A percentile compares a stretch with the other conserved stretches of the same genome.
phyloP scores from a whole-genome alignment of 495 filamentous ascomycete genomes.

The Chaetomium fimeti region DNA sequence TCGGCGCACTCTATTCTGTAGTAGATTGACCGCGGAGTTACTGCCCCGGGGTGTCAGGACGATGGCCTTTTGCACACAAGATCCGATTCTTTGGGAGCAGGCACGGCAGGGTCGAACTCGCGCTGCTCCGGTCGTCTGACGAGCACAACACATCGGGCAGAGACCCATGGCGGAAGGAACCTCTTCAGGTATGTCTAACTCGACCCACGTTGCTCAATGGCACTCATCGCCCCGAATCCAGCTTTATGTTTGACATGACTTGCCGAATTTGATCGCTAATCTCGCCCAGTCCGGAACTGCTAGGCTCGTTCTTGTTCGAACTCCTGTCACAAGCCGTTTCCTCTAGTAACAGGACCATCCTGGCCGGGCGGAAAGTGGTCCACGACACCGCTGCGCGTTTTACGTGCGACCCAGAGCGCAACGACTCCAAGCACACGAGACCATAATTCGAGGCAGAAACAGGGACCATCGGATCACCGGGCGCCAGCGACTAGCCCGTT shows the following conservation, averaged over 20 bases:
- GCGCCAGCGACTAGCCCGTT: not conserved
- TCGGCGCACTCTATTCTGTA: not conserved
- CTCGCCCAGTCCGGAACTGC: conserved; percentile 30
- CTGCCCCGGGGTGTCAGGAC: conserved; percentile 11
- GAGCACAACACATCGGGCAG: not conserved
- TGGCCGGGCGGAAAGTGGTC: conserved; percentile 19
- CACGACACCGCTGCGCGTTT: conserved; percentile 25
- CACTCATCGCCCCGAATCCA: conserved; percentile 23
- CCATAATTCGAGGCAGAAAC: conserved; percentile 14
- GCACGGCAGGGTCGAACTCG: conserved; percentile 29
- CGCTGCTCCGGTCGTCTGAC: conserved; percentile 10
- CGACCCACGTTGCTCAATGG: conserved; percentile 32
- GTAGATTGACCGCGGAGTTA: conserved; percentile 17
- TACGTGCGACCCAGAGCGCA: conserved; percentile 24
- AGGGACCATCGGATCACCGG: not conserved
- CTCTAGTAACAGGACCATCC: conserved; percentile 19
- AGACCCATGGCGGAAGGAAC: conserved; percentile 1
- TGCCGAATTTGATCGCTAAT: conserved; percentile 39
- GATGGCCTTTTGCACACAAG: conserved; percentile 24
- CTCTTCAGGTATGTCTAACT: conserved; percentile 24
- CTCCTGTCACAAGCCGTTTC: conserved; percentile 25
- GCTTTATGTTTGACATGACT: conserved; percentile 26
- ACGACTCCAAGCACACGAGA: conserved; percentile 7
- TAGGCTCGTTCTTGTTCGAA: conserved; percentile 27
- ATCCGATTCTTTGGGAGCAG: conserved; percentile 35